Evolutionary conservation across 805 yeast species (phyloP).

Genomic region (Kuraishia floccosa): DNA sequence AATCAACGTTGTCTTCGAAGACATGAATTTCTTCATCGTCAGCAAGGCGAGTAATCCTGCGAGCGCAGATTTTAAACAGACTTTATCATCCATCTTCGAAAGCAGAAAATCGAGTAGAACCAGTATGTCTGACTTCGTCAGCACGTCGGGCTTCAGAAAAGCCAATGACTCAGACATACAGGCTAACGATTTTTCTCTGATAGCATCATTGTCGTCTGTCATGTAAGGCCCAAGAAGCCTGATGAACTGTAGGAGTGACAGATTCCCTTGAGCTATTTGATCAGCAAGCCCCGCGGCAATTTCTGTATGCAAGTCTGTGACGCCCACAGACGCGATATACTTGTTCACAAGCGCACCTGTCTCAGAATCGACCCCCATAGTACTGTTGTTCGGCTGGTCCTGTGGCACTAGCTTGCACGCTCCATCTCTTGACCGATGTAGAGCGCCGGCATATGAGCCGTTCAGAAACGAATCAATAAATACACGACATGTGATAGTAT

Average conservation of each 20-base stretch:
- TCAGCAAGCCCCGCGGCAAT: conserved; percentile 17
- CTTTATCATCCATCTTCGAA: conserved; percentile 58
- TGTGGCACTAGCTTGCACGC: too few relatives aligned
- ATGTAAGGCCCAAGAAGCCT: conserved; percentile 32
- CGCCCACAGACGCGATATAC: conserved; percentile 27
- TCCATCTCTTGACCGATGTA: too few relatives aligned
- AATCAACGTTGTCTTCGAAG: conserved; percentile 23
- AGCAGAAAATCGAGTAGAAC: conserved; percentile 46
- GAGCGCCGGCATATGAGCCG: too few relatives aligned
- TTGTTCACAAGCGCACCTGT: conserved; percentile 16
- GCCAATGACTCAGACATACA: conserved; percentile 27
- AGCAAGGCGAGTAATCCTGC: conserved; percentile 42
- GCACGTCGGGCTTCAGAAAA: conserved; percentile 11
- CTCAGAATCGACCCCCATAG: background rate
- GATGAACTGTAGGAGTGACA: conserved; percentile 30
- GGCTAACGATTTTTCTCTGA: conserved; percentile 26
- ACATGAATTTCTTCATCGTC: conserved; percentile 34
- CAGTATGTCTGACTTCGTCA: conserved; percentile 30
- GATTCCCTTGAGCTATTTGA: conserved; percentile 9
- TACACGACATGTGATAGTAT: too few relatives aligned
- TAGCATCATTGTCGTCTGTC: conserved; percentile 31
- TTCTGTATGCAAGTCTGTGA: conserved; percentile 17
- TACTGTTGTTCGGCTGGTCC: too few relatives aligned
- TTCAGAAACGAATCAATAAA: too few relatives aligned
- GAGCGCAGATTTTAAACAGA: conserved; percentile 38